Evolutionary conservation across 202 grass and related monocot species (phyloP).

Genomic region (Eragrostis tef): DNA sequence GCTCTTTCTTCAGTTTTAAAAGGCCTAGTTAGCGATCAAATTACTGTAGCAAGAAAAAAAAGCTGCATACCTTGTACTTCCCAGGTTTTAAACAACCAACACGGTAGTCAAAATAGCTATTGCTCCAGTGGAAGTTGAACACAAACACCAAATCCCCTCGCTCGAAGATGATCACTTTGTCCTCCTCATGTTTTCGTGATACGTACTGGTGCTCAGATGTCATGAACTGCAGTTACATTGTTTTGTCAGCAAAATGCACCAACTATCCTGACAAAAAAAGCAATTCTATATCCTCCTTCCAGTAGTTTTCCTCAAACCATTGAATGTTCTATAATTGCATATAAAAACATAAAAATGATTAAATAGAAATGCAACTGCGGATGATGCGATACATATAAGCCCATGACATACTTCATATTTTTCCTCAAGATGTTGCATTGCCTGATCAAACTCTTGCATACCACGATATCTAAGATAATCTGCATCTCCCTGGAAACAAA

Average conservation of each 20-base stretch:
- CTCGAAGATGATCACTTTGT: slow-evolving; percentile 92
- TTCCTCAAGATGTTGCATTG: slow-evolving; percentile 92
- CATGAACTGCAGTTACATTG: slow-evolving; percentile 83
- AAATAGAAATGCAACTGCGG: not conserved
- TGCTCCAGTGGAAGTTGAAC: slow-evolving; percentile 97
- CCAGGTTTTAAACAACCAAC: slow-evolving; percentile 89
- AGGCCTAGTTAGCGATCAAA: not conserved
- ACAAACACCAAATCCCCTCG: slow-evolving; percentile 90
- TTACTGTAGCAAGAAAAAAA: slow-evolving; percentile 19
- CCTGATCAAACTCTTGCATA: slow-evolving; percentile 93
- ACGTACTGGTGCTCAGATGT: slow-evolving; percentile 88
- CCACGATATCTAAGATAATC: slow-evolving; percentile 85
- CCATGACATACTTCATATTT: slow-evolving; percentile 69
- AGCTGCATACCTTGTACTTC: slow-evolving; percentile 79
- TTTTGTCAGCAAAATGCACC: slow-evolving; percentile 44
- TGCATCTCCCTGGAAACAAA: slow-evolving; percentile 76
- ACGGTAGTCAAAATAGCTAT: slow-evolving; percentile 84
- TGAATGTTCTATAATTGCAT: slow-evolving; percentile 5
- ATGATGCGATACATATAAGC: slow-evolving; percentile 35
- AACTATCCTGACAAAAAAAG: slow-evolving; percentile 15
- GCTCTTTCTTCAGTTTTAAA: not conserved
- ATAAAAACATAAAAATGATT: not conserved
- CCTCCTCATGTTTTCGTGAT: slow-evolving; percentile 90
- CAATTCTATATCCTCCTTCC: slow-evolving; percentile 21
- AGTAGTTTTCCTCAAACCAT: slow-evolving; percentile 19